Percentiles rank a stretch among this genome's conserved stretches.
Evolutionary conservation across 768 basidiomycete species (phyloP).

Genomic region (Rhizopogon vesiculosus): DNA sequence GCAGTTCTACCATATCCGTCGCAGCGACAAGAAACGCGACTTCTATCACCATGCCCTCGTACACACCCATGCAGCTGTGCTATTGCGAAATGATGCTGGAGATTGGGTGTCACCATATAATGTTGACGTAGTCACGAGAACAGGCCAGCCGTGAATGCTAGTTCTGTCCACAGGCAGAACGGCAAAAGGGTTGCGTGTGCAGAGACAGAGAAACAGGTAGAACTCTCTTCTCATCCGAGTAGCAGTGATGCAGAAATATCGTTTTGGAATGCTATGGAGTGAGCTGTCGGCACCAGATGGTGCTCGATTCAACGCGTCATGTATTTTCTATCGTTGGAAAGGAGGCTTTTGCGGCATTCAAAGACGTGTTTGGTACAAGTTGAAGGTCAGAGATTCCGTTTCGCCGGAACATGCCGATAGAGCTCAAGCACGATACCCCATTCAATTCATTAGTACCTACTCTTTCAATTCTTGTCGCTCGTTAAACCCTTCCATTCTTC

Average conservation of each 20-base stretch:
- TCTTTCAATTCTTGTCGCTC: too few relatives aligned
- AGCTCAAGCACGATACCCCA: too few relatives aligned
- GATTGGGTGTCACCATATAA: constrained; percentile 44
- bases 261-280: constrained; percentile 46
- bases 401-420: too few relatives aligned
- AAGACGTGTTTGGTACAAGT: constrained; percentile 18
- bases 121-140: constrained; percentile 57
- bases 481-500: too few relatives aligned
- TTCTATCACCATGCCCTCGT: constrained; percentile 70
- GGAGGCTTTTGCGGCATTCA: constrained; percentile 31
- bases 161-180: constrained; percentile 24
- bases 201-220: constrained; percentile 33
- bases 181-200: constrained; percentile 7
- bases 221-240: constrained; percentile 56
- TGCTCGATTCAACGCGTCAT: constrained; percentile 31
- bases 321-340: constrained; percentile 37
- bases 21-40: constrained; percentile 31
- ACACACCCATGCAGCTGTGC: constrained; percentile 51
- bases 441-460: too few relatives aligned
- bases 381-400: neutral
- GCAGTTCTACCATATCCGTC: constrained; percentile 54
- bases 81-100: constrained; percentile 58
- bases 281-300: constrained; percentile 27
- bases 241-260: constrained; percentile 44
- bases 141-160: constrained; percentile 60